Evolutionary conservation across 176 grass and related monocot genomes (phyloP).

Genomic region (Melocanna baccifera): DNA sequence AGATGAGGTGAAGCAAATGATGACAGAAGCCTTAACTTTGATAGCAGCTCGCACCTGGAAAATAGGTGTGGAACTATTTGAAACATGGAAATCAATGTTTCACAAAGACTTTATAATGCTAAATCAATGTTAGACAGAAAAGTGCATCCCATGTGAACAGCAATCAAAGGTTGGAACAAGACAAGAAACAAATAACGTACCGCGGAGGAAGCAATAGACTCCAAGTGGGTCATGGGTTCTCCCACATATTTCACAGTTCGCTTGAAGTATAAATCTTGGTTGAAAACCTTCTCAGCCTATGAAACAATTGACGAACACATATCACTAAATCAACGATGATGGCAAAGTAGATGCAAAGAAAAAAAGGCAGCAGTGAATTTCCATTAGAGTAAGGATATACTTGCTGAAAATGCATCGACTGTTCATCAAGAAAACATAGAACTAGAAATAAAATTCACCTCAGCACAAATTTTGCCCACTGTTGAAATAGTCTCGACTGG

Average conservation of each 20-base stretch:
- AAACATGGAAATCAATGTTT: constrained; percentile 20
- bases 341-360: neutral
- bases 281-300: constrained; percentile 98
- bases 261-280: constrained; percentile 98
- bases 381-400: neutral
- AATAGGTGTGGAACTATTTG: constrained; percentile 17
- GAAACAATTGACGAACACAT: constrained; percentile 15
- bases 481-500: constrained; percentile 94
- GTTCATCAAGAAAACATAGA: constrained; percentile 6
- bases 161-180: neutral
- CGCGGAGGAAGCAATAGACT: constrained; percentile 95
- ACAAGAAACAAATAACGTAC: constrained; percentile 37
- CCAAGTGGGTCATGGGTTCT: constrained; percentile 98
- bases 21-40: constrained; percentile 96
- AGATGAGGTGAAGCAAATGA: constrained; percentile 96
- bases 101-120: neutral
- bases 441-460: constrained; percentile 46
- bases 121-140: neutral
- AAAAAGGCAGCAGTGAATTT: neutral
- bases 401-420: neutral
- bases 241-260: constrained; percentile 90
- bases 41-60: constrained; percentile 93
- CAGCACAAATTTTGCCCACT: constrained; percentile 93
- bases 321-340: constrained; percentile 8
- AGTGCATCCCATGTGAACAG: neutral